Evolutionary conservation across 1,284 basidiomycete species (phyloP).

Genomic region (Anthracocystis setariae): DNA sequence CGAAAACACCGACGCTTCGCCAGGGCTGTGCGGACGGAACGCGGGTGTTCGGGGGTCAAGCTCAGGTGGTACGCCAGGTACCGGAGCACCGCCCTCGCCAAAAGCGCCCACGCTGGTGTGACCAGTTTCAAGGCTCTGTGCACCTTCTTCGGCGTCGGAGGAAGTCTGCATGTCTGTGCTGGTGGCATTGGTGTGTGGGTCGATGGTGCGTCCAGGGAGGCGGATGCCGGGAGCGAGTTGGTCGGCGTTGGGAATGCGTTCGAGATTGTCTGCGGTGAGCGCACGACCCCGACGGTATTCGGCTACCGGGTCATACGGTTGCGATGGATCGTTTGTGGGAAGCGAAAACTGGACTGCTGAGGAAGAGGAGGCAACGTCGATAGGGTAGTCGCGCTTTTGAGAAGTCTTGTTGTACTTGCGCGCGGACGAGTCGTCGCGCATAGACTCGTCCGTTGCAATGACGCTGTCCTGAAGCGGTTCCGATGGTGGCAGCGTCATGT

Average conservation of each 20-base stretch:
- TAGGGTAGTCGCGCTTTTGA: slow-evolving; percentile 18
- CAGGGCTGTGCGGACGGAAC: slow-evolving; percentile 60
- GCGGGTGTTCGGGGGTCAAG: slow-evolving; percentile 61
- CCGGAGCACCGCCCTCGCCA: slow-evolving; percentile 50
- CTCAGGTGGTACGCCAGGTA: slow-evolving; percentile 62
- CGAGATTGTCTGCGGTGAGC: slow-evolving; percentile 64
- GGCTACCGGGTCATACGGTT: slow-evolving; percentile 41
- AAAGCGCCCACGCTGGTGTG: slow-evolving; percentile 51
- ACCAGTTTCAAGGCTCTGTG: slow-evolving; percentile 42
- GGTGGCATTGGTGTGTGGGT: slow-evolving; percentile 15
- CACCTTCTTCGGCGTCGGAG: slow-evolving; percentile 44
- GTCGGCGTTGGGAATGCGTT: slow-evolving; percentile 63
- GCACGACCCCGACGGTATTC: slow-evolving; percentile 47
- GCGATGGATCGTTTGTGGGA: slow-evolving; percentile 12
- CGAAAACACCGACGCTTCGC: slow-evolving; percentile 63
- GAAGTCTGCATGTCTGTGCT: slow-evolving; percentile 49
- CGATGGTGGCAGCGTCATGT: slow-evolving; percentile 20
- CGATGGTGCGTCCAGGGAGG: slow-evolving; percentile 43
- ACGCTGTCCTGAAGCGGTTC: slow-evolving; percentile 17
- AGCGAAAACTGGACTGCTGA: slow-evolving; percentile 14
- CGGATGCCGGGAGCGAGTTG: slow-evolving; percentile 66
- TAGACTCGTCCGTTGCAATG: slow-evolving; percentile 41
- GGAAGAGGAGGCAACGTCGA: slow-evolving; percentile 10
- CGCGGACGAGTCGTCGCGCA: slow-evolving; percentile 50
- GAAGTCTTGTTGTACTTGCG: slow-evolving; percentile 54